Conservation (phyloP, 148 eudicot genomes). For the Simmondsia chinensis region DNA sequence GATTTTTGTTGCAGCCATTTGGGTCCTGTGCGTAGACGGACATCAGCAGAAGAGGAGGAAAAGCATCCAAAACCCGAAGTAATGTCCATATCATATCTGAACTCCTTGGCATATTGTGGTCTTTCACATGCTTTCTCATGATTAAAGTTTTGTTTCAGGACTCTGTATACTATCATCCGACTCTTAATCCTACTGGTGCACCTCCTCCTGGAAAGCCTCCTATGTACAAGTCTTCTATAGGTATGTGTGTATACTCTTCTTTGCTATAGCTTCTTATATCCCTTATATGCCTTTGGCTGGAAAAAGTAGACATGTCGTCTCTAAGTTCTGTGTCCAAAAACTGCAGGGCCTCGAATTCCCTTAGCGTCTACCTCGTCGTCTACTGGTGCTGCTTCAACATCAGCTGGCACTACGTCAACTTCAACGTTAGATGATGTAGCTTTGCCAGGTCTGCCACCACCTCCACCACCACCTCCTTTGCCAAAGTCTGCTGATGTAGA, state of each 20-base stretch:
- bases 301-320: too few species aligned
- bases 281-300: slow-evolving; percentile 5
- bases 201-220: slow-evolving; percentile 99
- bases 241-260: slow-evolving; percentile 17
- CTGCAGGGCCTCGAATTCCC: slow-evolving; percentile 70
- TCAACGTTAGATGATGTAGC: slow-evolving; percentile 44
- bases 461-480: slow-evolving; percentile 85
- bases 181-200: slow-evolving; percentile 94
- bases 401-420: slow-evolving; percentile 23
- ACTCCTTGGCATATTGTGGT: too few species aligned
- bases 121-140: too few species aligned
- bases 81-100: too few species aligned
- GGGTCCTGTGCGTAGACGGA: slow-evolving; percentile 68
- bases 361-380: slow-evolving; percentile 42
- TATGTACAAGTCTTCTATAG: slow-evolving; percentile 91
- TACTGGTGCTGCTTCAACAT: slow-evolving; percentile 50
- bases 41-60: slow-evolving; percentile 81
- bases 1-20: slow-evolving; percentile 64
- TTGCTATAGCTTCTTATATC: not conserved
- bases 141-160: slow-evolving; percentile 37
- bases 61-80: slow-evolving; percentile 86
- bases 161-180: slow-evolving; percentile 94
- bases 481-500: slow-evolving; percentile 47
- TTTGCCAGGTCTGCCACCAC: slow-evolving; percentile 48
- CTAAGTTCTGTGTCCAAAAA: too few species aligned